These are phyloP conservation scores for Gossypium raimondii DNA, from an alignment of 345 rosid genomes.

Conservation along the genomic window DNA sequence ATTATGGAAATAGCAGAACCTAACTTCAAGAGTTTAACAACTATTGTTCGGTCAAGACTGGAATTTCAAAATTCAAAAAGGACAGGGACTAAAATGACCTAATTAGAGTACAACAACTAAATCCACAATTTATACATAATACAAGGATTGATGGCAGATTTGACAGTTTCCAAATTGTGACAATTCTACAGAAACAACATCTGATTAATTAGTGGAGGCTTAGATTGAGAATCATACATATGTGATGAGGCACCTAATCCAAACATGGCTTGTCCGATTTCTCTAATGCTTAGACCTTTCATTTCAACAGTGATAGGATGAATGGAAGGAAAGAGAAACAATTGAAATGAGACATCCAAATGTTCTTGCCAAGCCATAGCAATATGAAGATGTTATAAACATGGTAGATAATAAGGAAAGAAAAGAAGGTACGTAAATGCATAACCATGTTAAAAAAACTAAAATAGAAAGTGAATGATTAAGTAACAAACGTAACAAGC, in stretches of 20 bases:
- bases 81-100: too few relatives aligned
- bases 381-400: not conserved
- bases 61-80: too few relatives aligned
- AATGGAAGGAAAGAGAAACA: not conserved
- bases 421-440: not conserved
- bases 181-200: not conserved
- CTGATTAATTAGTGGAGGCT: not conserved
- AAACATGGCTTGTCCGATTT: not conserved
- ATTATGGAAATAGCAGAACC: too few relatives aligned
- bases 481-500: constrained; percentile 1
- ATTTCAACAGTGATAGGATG: not conserved
- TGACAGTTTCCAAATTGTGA: not conserved
- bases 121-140: too few relatives aligned
- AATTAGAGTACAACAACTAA: too few relatives aligned
- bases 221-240: not conserved
- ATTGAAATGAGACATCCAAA: not conserved
- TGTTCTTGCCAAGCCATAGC: not conserved
- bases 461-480: not conserved
- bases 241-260: not conserved
- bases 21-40: too few relatives aligned
- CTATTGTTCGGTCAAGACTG: too few relatives aligned
- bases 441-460: constrained; percentile 1
- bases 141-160: too few relatives aligned
- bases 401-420: not conserved
- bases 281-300: not conserved